Base-by-base conservation (phyloP, 352 stramenopile genomes). In the Phytophthora macrochlamydospora region DNA sequence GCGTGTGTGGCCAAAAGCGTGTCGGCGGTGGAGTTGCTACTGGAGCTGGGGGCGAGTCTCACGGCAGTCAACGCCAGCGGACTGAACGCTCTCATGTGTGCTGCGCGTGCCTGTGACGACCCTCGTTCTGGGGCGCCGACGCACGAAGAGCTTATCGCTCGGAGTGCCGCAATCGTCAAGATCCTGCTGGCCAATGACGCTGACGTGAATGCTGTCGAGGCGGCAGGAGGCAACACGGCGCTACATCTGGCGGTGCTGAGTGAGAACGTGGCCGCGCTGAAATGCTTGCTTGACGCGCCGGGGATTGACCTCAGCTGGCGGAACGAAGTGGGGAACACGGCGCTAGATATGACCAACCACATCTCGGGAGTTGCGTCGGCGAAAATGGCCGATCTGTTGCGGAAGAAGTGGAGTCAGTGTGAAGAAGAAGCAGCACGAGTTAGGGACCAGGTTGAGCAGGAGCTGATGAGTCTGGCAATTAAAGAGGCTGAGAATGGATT, bases 51-150 rank as follows among this genome's bases (percentile, higher is more conserved):
- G 12, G 84, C 83, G 4, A 76, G 70, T 55, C 48, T 75, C 18
- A 71, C 58, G 4, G 51, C 62, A 53, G 63, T 55, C 5, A 95
- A 95, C 43, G 69, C 67, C 9, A 82, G 69, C 37, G 78, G 82
- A 11, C 73, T 93, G 65, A 94, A 79, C n/a, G 73, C 88, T 43
- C 78, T 95, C 30, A 92, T 93, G 84, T 93, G 85, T 28, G 85
- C 86, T 46, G 76, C 85, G 8, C 80, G 85, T 0, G 59, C 90
- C n/a, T 75, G 62, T 4, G 61, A 81, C 37, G 75, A 83, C 24
- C 54, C 73, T 31, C 62, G 61, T 11, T 49, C 59, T 54, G 64
- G 66, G 28, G 67, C 56, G 4, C 54, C 53, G 12, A 66, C 40
- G 42, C 56, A 62, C 8, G 66, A 78, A 2, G 72, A 82, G 18